Conservation (phyloP, 2,329 filamentous ascomycete genomes). For the Aureobasidium melanogenum region DNA sequence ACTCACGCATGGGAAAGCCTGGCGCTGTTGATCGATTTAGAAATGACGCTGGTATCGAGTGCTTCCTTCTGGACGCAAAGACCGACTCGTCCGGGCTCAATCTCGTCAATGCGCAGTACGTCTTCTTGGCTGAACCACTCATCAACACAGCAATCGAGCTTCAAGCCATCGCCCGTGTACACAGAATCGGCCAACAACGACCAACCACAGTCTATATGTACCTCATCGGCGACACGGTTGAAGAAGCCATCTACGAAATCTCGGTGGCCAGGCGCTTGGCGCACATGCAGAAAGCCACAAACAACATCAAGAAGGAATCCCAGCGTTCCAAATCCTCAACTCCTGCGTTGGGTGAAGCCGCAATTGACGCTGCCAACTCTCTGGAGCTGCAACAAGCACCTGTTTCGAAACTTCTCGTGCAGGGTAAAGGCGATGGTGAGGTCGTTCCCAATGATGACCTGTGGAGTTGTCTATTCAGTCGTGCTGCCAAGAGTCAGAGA, state of each 20-base stretch:
- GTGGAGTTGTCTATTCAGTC: conserved; percentile 82
- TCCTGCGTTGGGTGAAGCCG: conserved; percentile 44
- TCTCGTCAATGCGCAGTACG: conserved; percentile 84
- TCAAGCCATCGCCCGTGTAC: conserved; percentile 89
- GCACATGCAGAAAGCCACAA: conserved; percentile 51
- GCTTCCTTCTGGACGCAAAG: conserved; percentile 81
- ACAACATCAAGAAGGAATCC: conserved; percentile 15
- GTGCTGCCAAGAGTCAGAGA: conserved; percentile 26
- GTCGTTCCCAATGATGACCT: conserved; percentile 68
- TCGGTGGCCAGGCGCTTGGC: conserved; percentile 70
- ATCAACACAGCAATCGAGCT: conserved; percentile 90
- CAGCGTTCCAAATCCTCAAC: conserved; percentile 20
- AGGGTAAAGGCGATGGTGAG: conserved; percentile 65
- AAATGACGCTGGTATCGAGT: conserved; percentile 62
- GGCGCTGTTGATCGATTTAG: conserved; percentile 70
- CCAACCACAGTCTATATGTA: conserved; percentile 95
- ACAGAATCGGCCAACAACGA: conserved; percentile 83
- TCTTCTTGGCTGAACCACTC: conserved; percentile 88
- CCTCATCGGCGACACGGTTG: conserved; percentile 80
- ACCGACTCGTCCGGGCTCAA: conserved; percentile 84
- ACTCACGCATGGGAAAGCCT: conserved; percentile 58
- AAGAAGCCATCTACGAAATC: conserved; percentile 83
- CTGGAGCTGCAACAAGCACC: conserved; percentile 68
- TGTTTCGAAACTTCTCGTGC: conserved; percentile 61
- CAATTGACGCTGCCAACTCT: conserved; percentile 75